These are phyloP conservation scores for Vigna mungo DNA, from an alignment of 306 rosid genomes.

Conservation along the genomic window DNA sequence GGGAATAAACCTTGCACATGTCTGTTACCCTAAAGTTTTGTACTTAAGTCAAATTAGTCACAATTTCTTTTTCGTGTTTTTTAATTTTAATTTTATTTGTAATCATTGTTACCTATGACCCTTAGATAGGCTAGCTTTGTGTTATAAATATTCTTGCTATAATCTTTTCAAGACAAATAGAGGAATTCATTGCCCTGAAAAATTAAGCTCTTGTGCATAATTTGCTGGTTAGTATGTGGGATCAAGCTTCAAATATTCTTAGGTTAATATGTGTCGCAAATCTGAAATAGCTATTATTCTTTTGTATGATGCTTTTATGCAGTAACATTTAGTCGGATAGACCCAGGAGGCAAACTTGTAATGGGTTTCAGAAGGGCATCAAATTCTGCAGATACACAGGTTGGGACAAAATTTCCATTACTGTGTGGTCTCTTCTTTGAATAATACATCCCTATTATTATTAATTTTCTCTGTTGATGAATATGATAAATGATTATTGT, in stretches of 20 bases:
- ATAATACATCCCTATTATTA: not conserved
- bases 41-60: not conserved
- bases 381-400: constrained; percentile 70
- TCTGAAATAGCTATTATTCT: constrained; percentile 26
- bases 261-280: constrained; percentile 15
- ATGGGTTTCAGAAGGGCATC: constrained; percentile 91
- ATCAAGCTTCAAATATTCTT: constrained; percentile 24
- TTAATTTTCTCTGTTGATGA: constrained; percentile 27
- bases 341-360: constrained; percentile 91
- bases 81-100: not conserved
- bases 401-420: constrained; percentile 45
- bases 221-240: constrained; percentile 20
- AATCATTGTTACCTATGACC: not conserved
- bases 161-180: constrained; percentile 22
- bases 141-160: constrained; percentile 1
- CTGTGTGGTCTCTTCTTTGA: constrained; percentile 24
- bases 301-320: constrained; percentile 46
- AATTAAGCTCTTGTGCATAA: constrained; percentile 25
- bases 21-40: constrained; percentile 20
- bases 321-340: constrained; percentile 97
- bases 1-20: constrained; percentile 32
- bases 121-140: not conserved
- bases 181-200: not conserved
- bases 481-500: constrained; percentile 32
- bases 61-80: no score